Base-by-base conservation (phyloP, 164 flowering plant species). In the Houttuynia cordata region DNA sequence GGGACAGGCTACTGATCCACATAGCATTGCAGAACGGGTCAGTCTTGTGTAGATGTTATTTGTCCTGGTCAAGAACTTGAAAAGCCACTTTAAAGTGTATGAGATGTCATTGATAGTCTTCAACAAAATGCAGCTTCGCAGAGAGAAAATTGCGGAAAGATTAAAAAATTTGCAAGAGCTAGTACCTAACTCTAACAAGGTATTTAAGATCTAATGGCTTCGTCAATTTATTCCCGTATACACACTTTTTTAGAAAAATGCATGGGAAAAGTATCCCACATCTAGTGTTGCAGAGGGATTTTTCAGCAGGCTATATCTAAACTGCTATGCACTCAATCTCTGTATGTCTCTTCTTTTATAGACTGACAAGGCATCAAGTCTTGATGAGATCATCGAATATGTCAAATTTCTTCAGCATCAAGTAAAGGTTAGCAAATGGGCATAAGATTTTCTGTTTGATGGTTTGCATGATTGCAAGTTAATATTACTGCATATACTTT, bases 1-100 rank as follows among this genome's bases (percentile, higher is more conserved):
- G 68, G 86, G 86, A 51, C 86, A 82, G 68, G 86, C 86, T 51
- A 82, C 86, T 25, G 86, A 82, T 61, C 86, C 86, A 34, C 86
- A 82, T 73, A 82, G 86, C 64, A 82, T 82, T 21, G 86, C 86
- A 22, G 86, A 82, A 70, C 71, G 86, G 74, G 86, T 81, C 24
- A 73, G 75, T 66, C 23, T 42, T 51, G 19, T 25, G 13, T 20
- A 24, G 18, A n/a, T 50, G 23, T 20, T 59, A n/a, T n/a, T 57
- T 1, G 17, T 7, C 24, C 18, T 6, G 13, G 30, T 7, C 7
- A 9, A n/a, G 23, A 52, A n/a, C 9, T 52, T 19, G 7, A 20
- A n/a, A 51, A 6, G 20, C 8, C 23, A 18, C 24, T 8, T n/a
- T n/a, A n/a, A 51, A n/a, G 55, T 23, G 23, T 23, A 21, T 52